A percentile compares a stretch with the other conserved stretches of the same genome.
Conservation (phyloP, 306 rosid genomes). For the Glycine tomentella region DNA sequence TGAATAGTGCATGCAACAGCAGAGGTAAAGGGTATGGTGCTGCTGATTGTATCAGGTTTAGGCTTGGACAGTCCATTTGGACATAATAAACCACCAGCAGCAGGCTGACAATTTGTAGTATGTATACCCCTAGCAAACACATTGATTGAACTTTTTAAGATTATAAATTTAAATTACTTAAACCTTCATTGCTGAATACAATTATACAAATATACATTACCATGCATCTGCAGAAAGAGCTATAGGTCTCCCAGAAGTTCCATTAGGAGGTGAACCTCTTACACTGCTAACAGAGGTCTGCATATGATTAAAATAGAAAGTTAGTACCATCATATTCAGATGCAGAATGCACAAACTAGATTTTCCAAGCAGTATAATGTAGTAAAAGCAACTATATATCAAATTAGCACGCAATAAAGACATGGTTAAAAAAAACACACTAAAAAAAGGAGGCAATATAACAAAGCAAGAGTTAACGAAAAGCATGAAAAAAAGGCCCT, state of each 20-base stretch:
- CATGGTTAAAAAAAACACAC: too few species aligned
- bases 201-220: slow-evolving; percentile 50
- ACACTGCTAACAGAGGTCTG: slow-evolving; percentile 61
- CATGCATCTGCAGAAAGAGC: slow-evolving; percentile 76
- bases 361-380: slow-evolving; percentile 20
- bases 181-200: slow-evolving; percentile 34
- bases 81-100: slow-evolving; percentile 51
- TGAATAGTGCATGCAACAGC: slow-evolving; percentile 59
- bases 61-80: slow-evolving; percentile 65
- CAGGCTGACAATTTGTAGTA: slow-evolving; percentile 63
- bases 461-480: slow-evolving; percentile 2
- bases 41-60: slow-evolving; percentile 60
- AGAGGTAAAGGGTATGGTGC: slow-evolving; percentile 55
- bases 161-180: not conserved
- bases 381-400: slow-evolving; percentile 3
- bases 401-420: too few species aligned
- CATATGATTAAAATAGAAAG: slow-evolving; percentile 36
- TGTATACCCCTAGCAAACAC: slow-evolving; percentile 67
- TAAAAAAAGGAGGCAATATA: not conserved
- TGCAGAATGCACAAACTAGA: slow-evolving; percentile 14
- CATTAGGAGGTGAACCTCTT: slow-evolving; percentile 80
- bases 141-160: slow-evolving; percentile 20
- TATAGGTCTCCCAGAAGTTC: slow-evolving; percentile 63
- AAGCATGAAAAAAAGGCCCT: slow-evolving; percentile 47
- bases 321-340: slow-evolving; percentile 12